A percentile compares a stretch with the other conserved stretches of the same genome.
These are phyloP conservation scores for Diaporthe ilicicola DNA, from an alignment of 2,329 filamentous ascomycete species.

Conservation along the genomic window DNA sequence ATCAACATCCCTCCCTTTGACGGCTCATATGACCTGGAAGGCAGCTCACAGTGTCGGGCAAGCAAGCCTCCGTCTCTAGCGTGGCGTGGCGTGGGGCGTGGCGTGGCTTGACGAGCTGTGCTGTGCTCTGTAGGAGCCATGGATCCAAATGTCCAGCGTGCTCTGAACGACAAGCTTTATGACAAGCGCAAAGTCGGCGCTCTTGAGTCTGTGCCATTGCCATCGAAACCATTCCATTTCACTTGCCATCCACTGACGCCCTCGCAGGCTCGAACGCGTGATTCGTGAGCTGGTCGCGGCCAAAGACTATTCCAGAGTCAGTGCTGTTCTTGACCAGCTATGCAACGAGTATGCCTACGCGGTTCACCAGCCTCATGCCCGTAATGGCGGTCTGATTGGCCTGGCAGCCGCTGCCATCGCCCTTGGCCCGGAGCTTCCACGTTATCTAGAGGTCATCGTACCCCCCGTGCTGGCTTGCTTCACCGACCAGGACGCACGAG, in stretches of 20 bases:
- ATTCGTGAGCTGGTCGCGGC: constrained; percentile 84
- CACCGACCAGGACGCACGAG: constrained; percentile 95
- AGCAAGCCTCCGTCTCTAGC: constrained; percentile 1
- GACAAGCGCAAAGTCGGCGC: constrained; percentile 97
- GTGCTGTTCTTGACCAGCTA: constrained; percentile 91
- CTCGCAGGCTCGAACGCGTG: constrained; percentile 80
- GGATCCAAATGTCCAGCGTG: constrained; percentile 89
- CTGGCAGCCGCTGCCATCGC: constrained; percentile 96
- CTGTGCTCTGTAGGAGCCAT: constrained; percentile 56
- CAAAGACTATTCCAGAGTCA: constrained; percentile 82
- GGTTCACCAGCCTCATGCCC: constrained; percentile 93
- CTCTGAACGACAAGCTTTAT: constrained; percentile 97
- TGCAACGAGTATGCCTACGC: constrained; percentile 98
- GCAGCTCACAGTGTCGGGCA: constrained; percentile 4
- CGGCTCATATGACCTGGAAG: not conserved
- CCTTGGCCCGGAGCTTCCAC: constrained; percentile 87
- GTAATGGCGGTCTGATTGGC: constrained; percentile 95
- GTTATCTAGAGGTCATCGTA: constrained; percentile 92
- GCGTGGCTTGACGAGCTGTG: not conserved
- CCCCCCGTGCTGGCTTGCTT: constrained; percentile 97
- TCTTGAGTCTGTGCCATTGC: constrained; percentile 76
- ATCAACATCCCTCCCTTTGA: not conserved
- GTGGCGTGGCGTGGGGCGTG: not conserved
- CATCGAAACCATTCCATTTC: not conserved
- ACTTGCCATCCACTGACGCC: constrained; percentile 4